These are phyloP conservation scores for Aspergillus ochraceus DNA, from an alignment of 2,329 filamentous ascomycete genomes.

Conservation along the genomic window DNA sequence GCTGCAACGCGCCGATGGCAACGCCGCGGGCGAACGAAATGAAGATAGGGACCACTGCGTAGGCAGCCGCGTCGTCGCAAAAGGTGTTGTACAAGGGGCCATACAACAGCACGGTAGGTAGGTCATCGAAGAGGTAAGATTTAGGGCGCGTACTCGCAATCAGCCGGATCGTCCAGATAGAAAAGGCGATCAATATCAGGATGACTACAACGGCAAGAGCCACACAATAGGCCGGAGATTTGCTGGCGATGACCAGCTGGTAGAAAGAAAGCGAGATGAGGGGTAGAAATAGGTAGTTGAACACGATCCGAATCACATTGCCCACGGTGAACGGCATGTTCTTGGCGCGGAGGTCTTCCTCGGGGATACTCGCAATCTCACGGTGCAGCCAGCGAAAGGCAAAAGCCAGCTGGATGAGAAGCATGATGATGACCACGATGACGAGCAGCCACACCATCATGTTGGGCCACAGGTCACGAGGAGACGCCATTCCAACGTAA, in stretches of 20 bases:
- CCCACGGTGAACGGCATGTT: constrained; percentile 85
- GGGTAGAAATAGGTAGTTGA: constrained; percentile 89
- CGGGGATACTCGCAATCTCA: constrained; percentile 66
- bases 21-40: constrained; percentile 84
- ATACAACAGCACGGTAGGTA: constrained; percentile 84
- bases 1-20: constrained; percentile 88
- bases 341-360: constrained; percentile 87
- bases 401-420: constrained; percentile 76
- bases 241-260: constrained; percentile 74
- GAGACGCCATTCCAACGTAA: constrained; percentile 74
- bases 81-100: constrained; percentile 97
- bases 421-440: constrained; percentile 67
- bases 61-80: constrained; percentile 86
- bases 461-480: constrained; percentile 85
- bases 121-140: constrained; percentile 87
- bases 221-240: constrained; percentile 69
- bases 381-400: constrained; percentile 73
- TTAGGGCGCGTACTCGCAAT: constrained; percentile 80
- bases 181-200: constrained; percentile 69
- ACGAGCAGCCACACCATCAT: constrained; percentile 89
- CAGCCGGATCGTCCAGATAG: constrained; percentile 75
- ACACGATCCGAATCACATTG: constrained; percentile 79
- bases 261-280: constrained; percentile 85
- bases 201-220: constrained; percentile 75
- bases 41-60: constrained; percentile 81